Base-by-base conservation (phyloP, 2,329 filamentous ascomycete species). In the Botryotinia globosa region DNA sequence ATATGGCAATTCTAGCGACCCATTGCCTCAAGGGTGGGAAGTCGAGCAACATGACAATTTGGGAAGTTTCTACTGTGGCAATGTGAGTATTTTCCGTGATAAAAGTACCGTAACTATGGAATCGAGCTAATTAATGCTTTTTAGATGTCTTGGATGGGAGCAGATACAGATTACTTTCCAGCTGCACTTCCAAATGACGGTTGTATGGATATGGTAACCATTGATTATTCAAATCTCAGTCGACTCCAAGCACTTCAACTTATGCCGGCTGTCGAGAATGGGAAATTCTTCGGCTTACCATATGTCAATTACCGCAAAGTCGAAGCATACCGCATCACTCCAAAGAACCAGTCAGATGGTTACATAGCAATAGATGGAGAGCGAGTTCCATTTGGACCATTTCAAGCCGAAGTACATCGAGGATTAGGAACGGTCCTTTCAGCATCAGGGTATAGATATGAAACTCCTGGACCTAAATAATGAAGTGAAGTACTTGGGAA, bases 291-390 rank as follows among this genome's bases (percentile, higher is more conserved):
- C 77, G 91, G 95, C 79, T 88, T 92, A 79, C 86, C 89, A 0
- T 87, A 92, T 56, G 91, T 97, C 16, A 85, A 87, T 22, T 94
- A 97, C 81, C 88, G 90, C 77, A 98, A 98, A 81, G 87, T 97
- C 2, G 86, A 87, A 29, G 94, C 91, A 0, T 97, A 94, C 80
- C 87, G 95, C 61, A 90, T 98, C 74, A 89, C 90, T 4, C 95
- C 95, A 0, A 88, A 87, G 64, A 83, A 90, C 74, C 86, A 90
- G 77, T 84, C 87, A 54, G 86, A 89, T 74, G 94, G 94, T 4
- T 94, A 92, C 81, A 96, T 98, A 80, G 95, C 93, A 80, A 93
- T 98, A 75, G 95, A 98, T 79, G 95, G 95, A 48, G 95, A 98
- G 83, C 87, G 87, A 72, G 85, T 97, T 1, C 91, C 93, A 0